Base-by-base conservation (phyloP, 1,284 basidiomycete species). In the Apiotrichum montevideense region DNA sequence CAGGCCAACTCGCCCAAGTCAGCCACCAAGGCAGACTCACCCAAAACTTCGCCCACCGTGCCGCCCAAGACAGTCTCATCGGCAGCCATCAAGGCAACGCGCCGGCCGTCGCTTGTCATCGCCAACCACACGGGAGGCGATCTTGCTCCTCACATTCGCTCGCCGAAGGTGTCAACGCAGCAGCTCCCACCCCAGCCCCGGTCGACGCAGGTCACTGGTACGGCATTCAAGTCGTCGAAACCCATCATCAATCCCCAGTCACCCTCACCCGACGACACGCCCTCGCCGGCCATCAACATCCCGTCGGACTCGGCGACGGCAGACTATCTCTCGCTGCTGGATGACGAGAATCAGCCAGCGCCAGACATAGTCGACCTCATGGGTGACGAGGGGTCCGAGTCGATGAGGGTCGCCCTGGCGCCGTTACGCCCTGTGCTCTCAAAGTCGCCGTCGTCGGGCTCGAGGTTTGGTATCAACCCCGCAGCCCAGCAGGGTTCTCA, bases 131-230 rank as follows among this genome's bases (percentile, higher is more conserved):
- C 73, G 0, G 73, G 73, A 14, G 73, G 68, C 13, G 58, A 68
- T 54, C 34, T 67, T 5, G 51, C 39, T 5, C 44, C 49, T 32
- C 37, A 40, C 34, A 54, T 48, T 14, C 39, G 35, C 32, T 53
- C 45, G 29, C 51, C 51, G 15, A 40, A 46, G 44, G 32, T 46
- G 3, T n/a, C 50, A 2, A 8, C 51, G 15, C 50, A 52, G 29
- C 41, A 32, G 41, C 41, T 51, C n/a, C 50, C 34, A 35, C 59
- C 44, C 32, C 60, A 56, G 56, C 68, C 74, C 21, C 65, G 74
- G 21, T 75, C 73, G 15, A 77, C 72, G n/a, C 71, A 77, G 6
- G 75, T 76, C 33, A 76, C 75, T 0, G 75, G 75, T 3, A 75
- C 75, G 3, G 74, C 74, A 10, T 77, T 77, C 63, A 75, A 71